These are phyloP conservation scores for Lagenidium giganteum DNA, from an alignment of 352 stramenopile genomes.

Conservation along the genomic window DNA sequence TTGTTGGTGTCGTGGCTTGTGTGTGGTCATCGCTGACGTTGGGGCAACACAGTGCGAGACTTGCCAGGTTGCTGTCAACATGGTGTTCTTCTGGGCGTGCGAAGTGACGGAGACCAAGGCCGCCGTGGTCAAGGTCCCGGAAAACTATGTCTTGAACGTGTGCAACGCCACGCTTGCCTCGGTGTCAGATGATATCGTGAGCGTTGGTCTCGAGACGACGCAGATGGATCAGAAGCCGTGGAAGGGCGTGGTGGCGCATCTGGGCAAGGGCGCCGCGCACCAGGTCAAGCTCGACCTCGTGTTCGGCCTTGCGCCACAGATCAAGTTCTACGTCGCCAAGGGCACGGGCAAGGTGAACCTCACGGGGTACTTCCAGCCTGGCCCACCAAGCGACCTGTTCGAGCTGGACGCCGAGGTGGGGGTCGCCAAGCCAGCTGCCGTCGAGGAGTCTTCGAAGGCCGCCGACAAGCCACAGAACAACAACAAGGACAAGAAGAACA, in stretches of 20 bases:
- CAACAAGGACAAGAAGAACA: slow-evolving; percentile 33
- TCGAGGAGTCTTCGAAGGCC: no score
- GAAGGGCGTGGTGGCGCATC: slow-evolving; percentile 63
- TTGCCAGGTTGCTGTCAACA: no score
- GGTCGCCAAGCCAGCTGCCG: no score
- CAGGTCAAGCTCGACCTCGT: slow-evolving; percentile 83
- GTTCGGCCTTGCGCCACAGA: slow-evolving; percentile 38
- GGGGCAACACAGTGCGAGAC: no score
- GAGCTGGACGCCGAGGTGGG: slow-evolving; percentile 20
- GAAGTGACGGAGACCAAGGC: slow-evolving; percentile 34
- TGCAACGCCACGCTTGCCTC: slow-evolving; percentile 25
- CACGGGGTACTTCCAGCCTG: slow-evolving; percentile 80
- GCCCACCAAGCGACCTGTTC: slow-evolving; percentile 31
- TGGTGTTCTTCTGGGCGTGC: slow-evolving; percentile 33
- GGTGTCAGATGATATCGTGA: slow-evolving; percentile 22
- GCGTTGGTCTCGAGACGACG: slow-evolving; percentile 52
- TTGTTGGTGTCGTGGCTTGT: no score
- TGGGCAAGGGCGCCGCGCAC: slow-evolving; percentile 33
- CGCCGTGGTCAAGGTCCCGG: slow-evolving; percentile 26
- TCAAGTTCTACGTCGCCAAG: slow-evolving; percentile 75
- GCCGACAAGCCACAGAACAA: slow-evolving; percentile 1
- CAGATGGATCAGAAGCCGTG: slow-evolving; percentile 56
- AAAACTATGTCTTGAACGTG: slow-evolving; percentile 34
- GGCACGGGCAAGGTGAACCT: slow-evolving; percentile 61
- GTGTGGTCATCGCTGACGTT: no score